Conservation (phyloP, 2,329 filamentous ascomycete species). For the Fusarium euwallaceae region DNA sequence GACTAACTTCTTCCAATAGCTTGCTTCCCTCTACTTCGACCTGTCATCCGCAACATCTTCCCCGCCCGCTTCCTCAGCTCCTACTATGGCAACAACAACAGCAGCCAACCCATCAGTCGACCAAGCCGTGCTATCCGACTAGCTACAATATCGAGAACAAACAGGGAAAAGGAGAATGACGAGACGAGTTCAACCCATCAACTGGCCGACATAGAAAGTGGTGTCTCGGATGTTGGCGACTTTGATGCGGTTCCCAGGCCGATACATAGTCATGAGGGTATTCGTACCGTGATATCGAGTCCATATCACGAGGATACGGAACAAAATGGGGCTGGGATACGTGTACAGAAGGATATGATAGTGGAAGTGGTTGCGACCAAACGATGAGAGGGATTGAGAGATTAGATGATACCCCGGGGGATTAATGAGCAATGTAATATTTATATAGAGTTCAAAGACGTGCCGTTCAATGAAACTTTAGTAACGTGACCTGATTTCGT, state of each 20-base stretch:
- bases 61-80: constrained; percentile 34
- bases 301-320: background rate
- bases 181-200: constrained; percentile 39
- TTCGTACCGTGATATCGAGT: constrained; percentile 31
- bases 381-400: background rate
- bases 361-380: constrained; percentile 18
- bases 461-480: background rate
- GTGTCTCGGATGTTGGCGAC: background rate
- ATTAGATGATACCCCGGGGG: background rate
- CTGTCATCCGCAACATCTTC: constrained; percentile 32
- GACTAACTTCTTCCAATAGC: constrained; percentile 13
- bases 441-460: background rate
- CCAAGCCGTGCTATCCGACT: constrained; percentile 30
- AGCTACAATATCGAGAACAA: constrained; percentile 15
- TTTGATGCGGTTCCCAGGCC: background rate
- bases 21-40: constrained; percentile 39
- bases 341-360: constrained; percentile 27
- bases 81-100: constrained; percentile 28
- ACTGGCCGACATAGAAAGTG: constrained; percentile 24
- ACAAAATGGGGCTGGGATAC: constrained; percentile 1
- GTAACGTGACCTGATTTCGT: background rate
- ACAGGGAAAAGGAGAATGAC: constrained; percentile 11
- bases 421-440: background rate
- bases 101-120: constrained; percentile 31
- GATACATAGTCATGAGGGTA: background rate